Evolutionary conservation across 2,329 filamentous ascomycete species (phyloP).

Genomic region (Alternaria triticimaculans): DNA sequence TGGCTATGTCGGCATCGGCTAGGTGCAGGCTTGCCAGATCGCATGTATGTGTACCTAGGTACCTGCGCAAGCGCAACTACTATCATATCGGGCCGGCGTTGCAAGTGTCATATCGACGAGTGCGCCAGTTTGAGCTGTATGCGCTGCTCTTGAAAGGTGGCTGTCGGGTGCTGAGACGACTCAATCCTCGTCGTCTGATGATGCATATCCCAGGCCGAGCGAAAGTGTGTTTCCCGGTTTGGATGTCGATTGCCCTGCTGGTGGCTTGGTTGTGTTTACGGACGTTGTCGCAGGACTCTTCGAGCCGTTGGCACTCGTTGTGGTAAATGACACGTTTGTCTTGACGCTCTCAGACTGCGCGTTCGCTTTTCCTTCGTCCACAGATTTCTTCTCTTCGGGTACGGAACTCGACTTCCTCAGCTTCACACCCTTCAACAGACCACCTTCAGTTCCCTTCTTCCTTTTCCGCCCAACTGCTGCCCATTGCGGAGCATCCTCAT

Average conservation of each 20-base stretch:
- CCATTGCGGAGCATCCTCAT: constrained; percentile 58
- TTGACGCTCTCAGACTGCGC: not conserved
- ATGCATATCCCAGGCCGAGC: constrained; percentile 51
- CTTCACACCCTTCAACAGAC: constrained; percentile 53
- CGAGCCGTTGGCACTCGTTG: not conserved
- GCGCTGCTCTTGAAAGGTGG: not conserved
- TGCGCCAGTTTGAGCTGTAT: not conserved
- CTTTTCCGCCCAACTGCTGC: constrained; percentile 58
- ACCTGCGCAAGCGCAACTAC: not conserved
- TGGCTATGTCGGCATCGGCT: not conserved
- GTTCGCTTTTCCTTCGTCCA: not conserved
- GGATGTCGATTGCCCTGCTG: constrained; percentile 21
- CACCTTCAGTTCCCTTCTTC: constrained; percentile 53
- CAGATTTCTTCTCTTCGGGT: constrained; percentile 16
- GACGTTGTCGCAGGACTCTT: constrained; percentile 1
- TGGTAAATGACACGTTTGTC: not conserved
- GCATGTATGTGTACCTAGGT: not conserved
- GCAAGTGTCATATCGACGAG: not conserved
- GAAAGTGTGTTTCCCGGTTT: constrained; percentile 25
- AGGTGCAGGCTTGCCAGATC: not conserved
- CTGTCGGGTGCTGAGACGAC: too few species aligned
- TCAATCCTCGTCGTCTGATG: constrained; percentile 53
- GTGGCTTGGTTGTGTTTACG: constrained; percentile 1
- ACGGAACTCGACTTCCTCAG: constrained; percentile 47
- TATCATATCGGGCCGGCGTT: not conserved